A percentile compares a stretch with the other conserved stretches of the same genome.
phyloP scores from a whole-genome alignment of 176 grass and related monocot species.

The Oryza punctata region DNA sequence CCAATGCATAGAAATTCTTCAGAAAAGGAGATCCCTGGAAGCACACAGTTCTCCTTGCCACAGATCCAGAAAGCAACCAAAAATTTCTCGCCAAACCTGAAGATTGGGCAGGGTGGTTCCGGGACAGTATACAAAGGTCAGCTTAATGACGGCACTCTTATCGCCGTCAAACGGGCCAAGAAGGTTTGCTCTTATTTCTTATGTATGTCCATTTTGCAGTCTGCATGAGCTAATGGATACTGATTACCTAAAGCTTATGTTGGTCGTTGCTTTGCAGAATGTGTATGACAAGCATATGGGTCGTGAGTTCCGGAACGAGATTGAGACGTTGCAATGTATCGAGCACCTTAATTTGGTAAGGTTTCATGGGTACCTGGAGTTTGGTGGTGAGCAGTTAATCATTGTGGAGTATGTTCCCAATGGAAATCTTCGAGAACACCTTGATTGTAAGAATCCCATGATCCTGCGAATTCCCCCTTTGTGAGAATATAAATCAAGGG shows the following conservation, averaged over 20 bases:
- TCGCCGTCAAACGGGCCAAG: slow-evolving; percentile 84
- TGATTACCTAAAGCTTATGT: neutral
- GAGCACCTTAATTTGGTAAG: slow-evolving; percentile 91
- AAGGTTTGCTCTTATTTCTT: slow-evolving; percentile 52
- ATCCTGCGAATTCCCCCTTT: neutral
- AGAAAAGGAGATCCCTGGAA: slow-evolving; percentile 48
- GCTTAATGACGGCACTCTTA: slow-evolving; percentile 59
- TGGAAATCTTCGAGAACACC: slow-evolving; percentile 94
- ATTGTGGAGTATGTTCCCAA: slow-evolving; percentile 87
- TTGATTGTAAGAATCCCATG: slow-evolving; percentile 62
- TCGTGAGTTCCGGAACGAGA: slow-evolving; percentile 82
- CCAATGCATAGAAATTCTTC: slow-evolving; percentile 42
- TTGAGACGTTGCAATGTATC: slow-evolving; percentile 72
- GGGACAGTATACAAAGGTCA: slow-evolving; percentile 80
- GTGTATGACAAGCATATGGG: slow-evolving; percentile 61
- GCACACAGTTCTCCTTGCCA: slow-evolving; percentile 62
- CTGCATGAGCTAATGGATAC: neutral
- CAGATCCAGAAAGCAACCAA: slow-evolving; percentile 85
- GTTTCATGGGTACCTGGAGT: slow-evolving; percentile 76
- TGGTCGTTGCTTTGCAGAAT: slow-evolving; percentile 45
- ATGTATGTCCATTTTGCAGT: slow-evolving; percentile 3
- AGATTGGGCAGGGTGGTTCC: slow-evolving; percentile 85
- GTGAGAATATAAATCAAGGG: neutral
- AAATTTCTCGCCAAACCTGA: slow-evolving; percentile 74
- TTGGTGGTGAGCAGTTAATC: slow-evolving; percentile 79